Evolutionary conservation across 1,284 basidiomycete genomes (phyloP), one percentile per base, ranked within the genome.

Genomic region (Ganoderma lucidum): DNA sequence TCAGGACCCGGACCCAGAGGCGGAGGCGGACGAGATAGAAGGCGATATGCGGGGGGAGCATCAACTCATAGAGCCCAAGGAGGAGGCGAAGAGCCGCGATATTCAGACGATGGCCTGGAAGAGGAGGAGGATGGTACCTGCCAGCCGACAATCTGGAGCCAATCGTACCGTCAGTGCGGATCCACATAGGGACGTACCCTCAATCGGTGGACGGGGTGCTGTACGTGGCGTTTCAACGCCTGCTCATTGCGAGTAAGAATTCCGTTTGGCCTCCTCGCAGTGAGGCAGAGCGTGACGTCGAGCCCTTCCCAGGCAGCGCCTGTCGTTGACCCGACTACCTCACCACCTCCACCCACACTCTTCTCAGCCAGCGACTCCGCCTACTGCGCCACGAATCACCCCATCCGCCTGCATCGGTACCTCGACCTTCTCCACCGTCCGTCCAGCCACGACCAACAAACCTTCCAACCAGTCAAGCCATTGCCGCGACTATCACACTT

Each of bases 111-210:
- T 6, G 19, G 14, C 56, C 19, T n/a, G 3, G 56, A 10, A 39
- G 30, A 59, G 35, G 35, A 28, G 2, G 32, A 9, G 14, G 58
- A 53, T 8, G 37, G 8, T 6, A 67, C n/a, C 48, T 28, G 2
- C 64, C 71, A 1, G 66, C 68, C 8, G 71, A 72, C 48, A 37
- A 28, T 37, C 51, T 72, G 6, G 71, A 72, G 59, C 37, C 62
- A 0, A 64, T 64, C 15, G 37, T 64, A 4, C 68, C 71, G 10
- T 70, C 68, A 2, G 19, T 41, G 10, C n/a, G 19, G 35, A 61
- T 72, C 3, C 53, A 63, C 12, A 58, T 72, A 8, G 68, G 66
- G 8, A 59, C 35, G 37, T 67, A 66, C 14, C 71, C 68, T 2
- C 39, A 19, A 17, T 53, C 65, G 19, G 51, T 44, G 6, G 55